Percentiles rank a stretch among this genome's conserved stretches.
These are phyloP conservation scores for Penstemon barbatus DNA, from an alignment of 257 asterid species.

Conservation along the genomic window DNA sequence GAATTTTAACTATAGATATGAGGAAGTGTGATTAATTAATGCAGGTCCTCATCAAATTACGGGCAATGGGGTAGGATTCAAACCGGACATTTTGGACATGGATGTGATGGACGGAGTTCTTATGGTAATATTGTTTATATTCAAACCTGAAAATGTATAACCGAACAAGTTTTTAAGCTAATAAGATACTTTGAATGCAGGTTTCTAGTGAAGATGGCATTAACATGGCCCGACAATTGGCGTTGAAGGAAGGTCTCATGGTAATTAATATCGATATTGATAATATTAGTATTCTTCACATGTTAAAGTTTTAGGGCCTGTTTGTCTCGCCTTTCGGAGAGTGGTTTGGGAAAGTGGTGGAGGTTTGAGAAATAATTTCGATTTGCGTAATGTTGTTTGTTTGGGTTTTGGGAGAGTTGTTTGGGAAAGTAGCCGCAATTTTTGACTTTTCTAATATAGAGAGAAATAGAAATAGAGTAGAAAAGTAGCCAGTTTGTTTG, in stretches of 20 bases:
- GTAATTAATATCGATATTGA: constrained; percentile 32
- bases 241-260: constrained; percentile 90
- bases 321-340: too few relatives aligned
- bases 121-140: constrained; percentile 48
- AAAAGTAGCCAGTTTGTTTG: too few relatives aligned
- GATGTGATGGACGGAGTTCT: constrained; percentile 98
- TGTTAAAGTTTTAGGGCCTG: too few relatives aligned
- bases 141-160: background rate
- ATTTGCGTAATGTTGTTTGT: too few relatives aligned
- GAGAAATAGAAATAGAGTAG: too few relatives aligned
- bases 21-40: constrained; percentile 2
- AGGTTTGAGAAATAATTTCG: too few relatives aligned
- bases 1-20: background rate
- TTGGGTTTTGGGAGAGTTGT: too few relatives aligned
- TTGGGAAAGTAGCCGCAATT: too few relatives aligned
- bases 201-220: constrained; percentile 93
- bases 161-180: background rate
- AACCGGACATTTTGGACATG: constrained; percentile 94
- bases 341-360: too few relatives aligned
- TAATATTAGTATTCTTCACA: too few relatives aligned
- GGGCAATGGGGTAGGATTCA: constrained; percentile 99
- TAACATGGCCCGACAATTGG: constrained; percentile 85
- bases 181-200: constrained; percentile 37
- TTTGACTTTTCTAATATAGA: too few relatives aligned
- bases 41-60: constrained; percentile 97